phyloP scores from a whole-genome alignment of 495 filamentous ascomycete genomes.

The Podospora pseudoanserina region DNA sequence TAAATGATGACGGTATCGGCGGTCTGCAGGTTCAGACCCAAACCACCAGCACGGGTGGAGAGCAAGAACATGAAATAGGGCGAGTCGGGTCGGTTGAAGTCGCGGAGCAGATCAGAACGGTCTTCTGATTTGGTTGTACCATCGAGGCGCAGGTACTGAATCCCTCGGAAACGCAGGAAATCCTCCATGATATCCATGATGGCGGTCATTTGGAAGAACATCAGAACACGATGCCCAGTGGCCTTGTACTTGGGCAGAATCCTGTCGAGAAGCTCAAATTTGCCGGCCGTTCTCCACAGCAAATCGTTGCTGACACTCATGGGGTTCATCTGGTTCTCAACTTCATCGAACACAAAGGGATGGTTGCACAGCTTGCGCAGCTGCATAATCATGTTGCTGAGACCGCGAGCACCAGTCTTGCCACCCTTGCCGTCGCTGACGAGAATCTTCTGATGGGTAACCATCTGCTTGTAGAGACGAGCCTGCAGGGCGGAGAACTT shows the following conservation, averaged over 20 bases:
- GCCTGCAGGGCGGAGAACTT: constrained; percentile 93
- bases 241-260: constrained; percentile 87
- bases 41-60: constrained; percentile 97
- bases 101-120: constrained; percentile 80
- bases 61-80: constrained; percentile 97
- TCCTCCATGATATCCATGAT: constrained; percentile 99
- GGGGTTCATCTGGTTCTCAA: constrained; percentile 98
- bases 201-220: constrained; percentile 99
- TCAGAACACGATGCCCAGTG: constrained; percentile 87
- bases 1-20: constrained; percentile 99
- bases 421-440: constrained; percentile 94
- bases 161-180: constrained; percentile 77
- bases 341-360: constrained; percentile 96
- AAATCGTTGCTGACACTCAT: constrained; percentile 80
- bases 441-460: constrained; percentile 87
- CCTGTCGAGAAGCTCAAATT: constrained; percentile 93
- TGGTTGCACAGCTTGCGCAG: constrained; percentile 98
- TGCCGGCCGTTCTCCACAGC: constrained; percentile 92
- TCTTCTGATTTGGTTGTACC: constrained; percentile 97
- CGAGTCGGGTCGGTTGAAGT: constrained; percentile 86
- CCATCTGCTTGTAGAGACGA: constrained; percentile 92
- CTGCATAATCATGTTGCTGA: constrained; percentile 99
- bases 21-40: constrained; percentile 93
- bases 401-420: constrained; percentile 89
- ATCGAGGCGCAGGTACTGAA: constrained; percentile 86